phyloP scores from a whole-genome alignment of 2,329 filamentous ascomycete species.

The Decorospora gaudefroyi region DNA sequence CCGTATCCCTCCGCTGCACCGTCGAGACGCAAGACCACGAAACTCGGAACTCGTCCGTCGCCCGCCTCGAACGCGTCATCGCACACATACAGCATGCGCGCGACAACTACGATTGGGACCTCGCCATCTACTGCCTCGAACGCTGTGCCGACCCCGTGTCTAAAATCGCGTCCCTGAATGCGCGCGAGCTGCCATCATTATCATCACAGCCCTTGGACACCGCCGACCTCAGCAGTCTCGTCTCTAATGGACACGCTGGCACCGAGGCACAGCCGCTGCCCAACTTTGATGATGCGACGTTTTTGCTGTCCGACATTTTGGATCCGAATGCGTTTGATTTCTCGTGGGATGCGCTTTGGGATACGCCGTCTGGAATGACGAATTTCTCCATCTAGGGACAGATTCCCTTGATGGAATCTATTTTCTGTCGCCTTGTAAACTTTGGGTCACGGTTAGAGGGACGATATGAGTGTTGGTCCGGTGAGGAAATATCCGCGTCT shows the following conservation, averaged over 20 bases:
- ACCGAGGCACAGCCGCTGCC: slow-evolving; percentile 14
- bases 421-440: no score
- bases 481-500: no score
- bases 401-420: no score
- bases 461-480: no score
- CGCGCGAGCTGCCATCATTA: slow-evolving; percentile 25
- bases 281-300: slow-evolving; percentile 36
- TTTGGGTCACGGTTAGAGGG: no score
- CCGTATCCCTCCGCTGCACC: slow-evolving; percentile 57
- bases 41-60: slow-evolving; percentile 53
- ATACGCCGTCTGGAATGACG: slow-evolving; percentile 42
- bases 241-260: slow-evolving; percentile 10
- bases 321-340: slow-evolving; percentile 46
- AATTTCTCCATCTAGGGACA: slow-evolving; percentile 43
- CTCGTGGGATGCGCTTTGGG: slow-evolving; percentile 46
- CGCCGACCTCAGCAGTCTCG: slow-evolving; percentile 20
- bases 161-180: slow-evolving; percentile 42
- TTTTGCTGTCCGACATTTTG: slow-evolving; percentile 39
- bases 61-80: slow-evolving; percentile 55
- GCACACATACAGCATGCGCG: slow-evolving; percentile 54
- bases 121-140: slow-evolving; percentile 60
- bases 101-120: slow-evolving; percentile 60
- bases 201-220: slow-evolving; percentile 26
- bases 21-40: slow-evolving; percentile 56
- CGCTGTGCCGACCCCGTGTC: slow-evolving; percentile 46